Evolutionary conservation across 805 yeast genomes (phyloP), one percentile per base, ranked within the genome.

Genomic region (Saturnispora saitoi): DNA sequence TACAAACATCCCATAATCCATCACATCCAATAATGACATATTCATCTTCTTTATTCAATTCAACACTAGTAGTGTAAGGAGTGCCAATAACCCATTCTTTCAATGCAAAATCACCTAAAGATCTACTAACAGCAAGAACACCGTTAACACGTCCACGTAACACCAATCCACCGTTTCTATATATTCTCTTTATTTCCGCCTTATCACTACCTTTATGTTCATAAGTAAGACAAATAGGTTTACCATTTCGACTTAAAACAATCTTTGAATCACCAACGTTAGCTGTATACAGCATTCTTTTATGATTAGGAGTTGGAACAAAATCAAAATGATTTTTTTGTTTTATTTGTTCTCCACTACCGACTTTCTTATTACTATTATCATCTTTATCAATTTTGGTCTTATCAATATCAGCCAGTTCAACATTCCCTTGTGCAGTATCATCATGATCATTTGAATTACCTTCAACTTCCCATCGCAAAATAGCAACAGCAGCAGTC

Each of bases 131-230:
- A 0, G 98, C 98, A 44, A 93, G 73, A 65, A 91, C 89, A 3
- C 98, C 99, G 64, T 91, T 93, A 24, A 91, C 99, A 57, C 99
- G 75, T 52, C 87, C 85, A 59, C 88, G 87, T 76, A 93, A 76
- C 50, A 91, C 79, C 29, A 91, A 67, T 0, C 99, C 99, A 2
- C 99, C 99, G 4, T 77, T 72, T 43, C 79, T 74, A 48, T 79
- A 75, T 19, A 91, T 83, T 55, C 99, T 73, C 55, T 76, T 77
- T 51, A 82, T 77, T 63, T 91, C 99, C 57, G 79, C 69, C 7
- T 68, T 64, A 64, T 91, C 99, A 2, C 86, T 76, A 2, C 96
- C 96, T 62, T 91, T 90, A 65, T 91, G 99, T 61, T 91, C 99
- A 63, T 91, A 91, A 0, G 95, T 80, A 38, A 91, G 70, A 47